Evolutionary conservation across 345 rosid genomes (phyloP).

Genomic region (Atalantia buxifolia): DNA sequence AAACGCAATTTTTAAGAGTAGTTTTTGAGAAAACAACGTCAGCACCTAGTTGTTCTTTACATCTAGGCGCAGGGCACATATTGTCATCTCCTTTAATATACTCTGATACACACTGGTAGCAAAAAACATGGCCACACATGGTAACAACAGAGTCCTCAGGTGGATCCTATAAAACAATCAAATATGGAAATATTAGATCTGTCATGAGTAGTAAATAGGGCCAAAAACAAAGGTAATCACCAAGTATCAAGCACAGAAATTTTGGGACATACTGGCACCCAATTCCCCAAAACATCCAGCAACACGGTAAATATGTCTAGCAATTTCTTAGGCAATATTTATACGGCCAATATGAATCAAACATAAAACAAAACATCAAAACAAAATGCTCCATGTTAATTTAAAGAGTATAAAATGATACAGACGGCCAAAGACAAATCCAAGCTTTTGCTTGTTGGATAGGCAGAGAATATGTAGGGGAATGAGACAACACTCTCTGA

Average conservation of each 20-base stretch:
- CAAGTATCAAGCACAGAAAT: background rate
- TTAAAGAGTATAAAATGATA: background rate
- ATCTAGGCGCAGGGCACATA: conserved; percentile 63
- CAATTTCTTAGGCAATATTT: background rate
- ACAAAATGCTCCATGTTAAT: background rate
- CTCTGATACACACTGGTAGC: conserved; percentile 84
- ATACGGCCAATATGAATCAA: background rate
- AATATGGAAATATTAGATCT: conserved; percentile 7
- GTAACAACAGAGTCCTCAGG: conserved; percentile 89
- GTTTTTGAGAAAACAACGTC: conserved; percentile 78
- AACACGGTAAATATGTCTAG: background rate
- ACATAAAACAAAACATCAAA: background rate
- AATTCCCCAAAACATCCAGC: background rate
- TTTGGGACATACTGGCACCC: background rate
- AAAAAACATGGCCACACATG: conserved; percentile 85
- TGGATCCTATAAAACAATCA: conserved; percentile 68
- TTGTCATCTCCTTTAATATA: conserved; percentile 78
- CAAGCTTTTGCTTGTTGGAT: background rate
- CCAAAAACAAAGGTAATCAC: background rate
- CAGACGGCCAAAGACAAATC: background rate
- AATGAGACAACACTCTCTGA: too few species aligned
- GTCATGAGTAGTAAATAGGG: background rate
- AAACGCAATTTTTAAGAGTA: conserved; percentile 53
- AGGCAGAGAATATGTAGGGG: too few species aligned
- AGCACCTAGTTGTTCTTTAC: conserved; percentile 66